These are phyloP conservation scores for Infundibulicybe gibba DNA, from an alignment of 768 basidiomycete species.

Conservation along the genomic window DNA sequence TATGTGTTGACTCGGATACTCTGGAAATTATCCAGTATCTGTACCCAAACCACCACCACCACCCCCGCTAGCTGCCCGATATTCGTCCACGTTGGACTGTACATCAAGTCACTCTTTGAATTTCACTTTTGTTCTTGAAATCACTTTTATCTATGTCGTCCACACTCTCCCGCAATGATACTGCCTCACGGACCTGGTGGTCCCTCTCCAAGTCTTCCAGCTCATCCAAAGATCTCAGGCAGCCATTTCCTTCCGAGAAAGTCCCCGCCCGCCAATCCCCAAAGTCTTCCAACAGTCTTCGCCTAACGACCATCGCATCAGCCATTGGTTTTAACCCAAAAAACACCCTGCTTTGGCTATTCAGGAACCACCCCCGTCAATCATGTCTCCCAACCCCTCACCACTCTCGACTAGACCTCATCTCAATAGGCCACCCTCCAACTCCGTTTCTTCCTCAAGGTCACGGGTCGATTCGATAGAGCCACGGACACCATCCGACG, in stretches of 20 bases:
- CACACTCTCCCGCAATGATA: slow-evolving; percentile 24
- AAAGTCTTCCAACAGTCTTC: slow-evolving; percentile 23
- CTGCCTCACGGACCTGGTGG: slow-evolving; percentile 44
- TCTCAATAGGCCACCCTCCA: slow-evolving; percentile 42
- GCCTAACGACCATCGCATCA: slow-evolving; percentile 53
- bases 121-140: slow-evolving; percentile 6
- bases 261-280: slow-evolving; percentile 14
- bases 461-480: slow-evolving; percentile 53
- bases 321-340: slow-evolving; percentile 63
- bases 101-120: slow-evolving; percentile 14
- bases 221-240: slow-evolving; percentile 22
- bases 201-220: slow-evolving; percentile 23
- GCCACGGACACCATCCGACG: slow-evolving; percentile 53
- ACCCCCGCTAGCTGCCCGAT: too few species aligned
- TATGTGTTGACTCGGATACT: too few species aligned
- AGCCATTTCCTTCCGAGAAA: slow-evolving; percentile 25
- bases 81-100: too few species aligned
- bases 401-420: slow-evolving; percentile 15
- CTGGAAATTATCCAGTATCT: too few species aligned
- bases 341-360: slow-evolving; percentile 52
- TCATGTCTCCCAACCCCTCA: slow-evolving; percentile 16
- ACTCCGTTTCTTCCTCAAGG: slow-evolving; percentile 54
- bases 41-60: too few species aligned
- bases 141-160: slow-evolving; percentile 26
- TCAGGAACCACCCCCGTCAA: slow-evolving; percentile 38